Conservation (phyloP, 2,329 filamentous ascomycete species). For the Sarocladiaceae sp. region DNA sequence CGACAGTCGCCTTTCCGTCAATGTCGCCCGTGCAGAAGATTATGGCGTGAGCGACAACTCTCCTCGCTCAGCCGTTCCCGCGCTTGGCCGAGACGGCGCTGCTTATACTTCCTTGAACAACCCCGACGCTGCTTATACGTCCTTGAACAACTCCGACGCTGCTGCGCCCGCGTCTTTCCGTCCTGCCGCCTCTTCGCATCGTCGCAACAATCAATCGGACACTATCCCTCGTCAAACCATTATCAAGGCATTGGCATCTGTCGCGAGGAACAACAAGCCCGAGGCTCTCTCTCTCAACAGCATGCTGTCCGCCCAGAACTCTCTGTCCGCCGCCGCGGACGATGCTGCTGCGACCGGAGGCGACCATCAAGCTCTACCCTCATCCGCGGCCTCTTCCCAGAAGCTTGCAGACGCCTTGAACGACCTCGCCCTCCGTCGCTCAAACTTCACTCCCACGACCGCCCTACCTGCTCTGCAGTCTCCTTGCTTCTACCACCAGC, state of each 20-base stretch:
- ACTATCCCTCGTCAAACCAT: slow-evolving; percentile 69
- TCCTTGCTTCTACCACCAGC: slow-evolving; percentile 95
- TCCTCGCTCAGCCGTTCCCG: slow-evolving; percentile 19
- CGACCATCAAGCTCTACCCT: slow-evolving; percentile 11
- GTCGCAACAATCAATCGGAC: slow-evolving; percentile 52
- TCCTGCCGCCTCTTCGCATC: slow-evolving; percentile 20
- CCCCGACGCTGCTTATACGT: slow-evolving; percentile 3
- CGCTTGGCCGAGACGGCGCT: slow-evolving; percentile 18
- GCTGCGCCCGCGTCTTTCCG: slow-evolving; percentile 9
- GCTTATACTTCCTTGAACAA: slow-evolving; percentile 5
- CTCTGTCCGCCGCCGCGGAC: slow-evolving; percentile 22
- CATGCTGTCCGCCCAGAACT: slow-evolving; percentile 46
- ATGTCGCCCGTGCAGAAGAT: slow-evolving; percentile 16
- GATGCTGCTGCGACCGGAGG: slow-evolving; percentile 17
- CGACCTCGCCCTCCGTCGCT: slow-evolving; percentile 34
- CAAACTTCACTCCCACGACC: slow-evolving; percentile 23
- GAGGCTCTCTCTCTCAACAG: slow-evolving; percentile 56
- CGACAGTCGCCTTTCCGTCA: slow-evolving; percentile 15
- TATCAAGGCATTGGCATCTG: slow-evolving; percentile 72
- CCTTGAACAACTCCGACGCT: slow-evolving; percentile 4
- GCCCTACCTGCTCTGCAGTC: slow-evolving; percentile 67
- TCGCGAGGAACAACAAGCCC: slow-evolving; percentile 53
- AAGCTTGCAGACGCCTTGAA: slow-evolving; percentile 57
- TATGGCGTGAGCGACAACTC: slow-evolving; percentile 12
- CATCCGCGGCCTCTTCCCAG: slow-evolving; percentile 46